Evolutionary conservation across 2,329 filamentous ascomycete genomes (phyloP), one percentile per base, ranked within the genome.

Genomic region (Fonsecaea monophora): DNA sequence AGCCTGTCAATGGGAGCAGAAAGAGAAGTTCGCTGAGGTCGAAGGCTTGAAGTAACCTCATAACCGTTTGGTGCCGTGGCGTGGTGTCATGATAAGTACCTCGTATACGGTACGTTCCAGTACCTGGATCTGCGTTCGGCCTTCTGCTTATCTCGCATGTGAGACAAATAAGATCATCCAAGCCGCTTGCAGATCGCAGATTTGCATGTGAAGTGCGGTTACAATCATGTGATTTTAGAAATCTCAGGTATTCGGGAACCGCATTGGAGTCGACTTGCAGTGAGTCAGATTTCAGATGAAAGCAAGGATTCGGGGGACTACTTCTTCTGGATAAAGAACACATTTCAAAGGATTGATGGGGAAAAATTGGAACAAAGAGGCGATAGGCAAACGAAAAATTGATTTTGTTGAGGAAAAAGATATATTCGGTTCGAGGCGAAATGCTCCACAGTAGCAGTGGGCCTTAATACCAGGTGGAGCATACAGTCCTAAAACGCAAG

Each of bases 111-210:
- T 56, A 62, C 50, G 53, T 48, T 35, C 60, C 55, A 30, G 35
- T 30, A n/a, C 37, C 60, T 45, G 53, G 30, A 54, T 50, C 45
- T 50, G 45, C 45, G 12, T 21, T 25, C 21, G 25, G 35, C n/a
- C n/a, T 53, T 53, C 55, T 42, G 34, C 60, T 62, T 62, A 62
- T 62, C 60, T 62, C 53, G 60, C 60, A 35, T 32, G 48, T 40
- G 54, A 62, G 54, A 56, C 34, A 58, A 37, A 38, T 48, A 35
- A 37, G 53, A 45, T 45, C 60, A 30, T 35, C 53, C 34, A 18
- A 10, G 48, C 42, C n/a, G 48, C 45, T 38, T 40, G 59, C 37
- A 48, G 59, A 53, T 30, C 35, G 35, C 53, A 7, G 35, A 15
- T 25, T 37, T 42, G 48, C 59, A 61, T 61, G 59, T 61, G 59